Evolutionary conservation across 306 rosid genomes (phyloP).

Genomic region (Carpinus fangiana): DNA sequence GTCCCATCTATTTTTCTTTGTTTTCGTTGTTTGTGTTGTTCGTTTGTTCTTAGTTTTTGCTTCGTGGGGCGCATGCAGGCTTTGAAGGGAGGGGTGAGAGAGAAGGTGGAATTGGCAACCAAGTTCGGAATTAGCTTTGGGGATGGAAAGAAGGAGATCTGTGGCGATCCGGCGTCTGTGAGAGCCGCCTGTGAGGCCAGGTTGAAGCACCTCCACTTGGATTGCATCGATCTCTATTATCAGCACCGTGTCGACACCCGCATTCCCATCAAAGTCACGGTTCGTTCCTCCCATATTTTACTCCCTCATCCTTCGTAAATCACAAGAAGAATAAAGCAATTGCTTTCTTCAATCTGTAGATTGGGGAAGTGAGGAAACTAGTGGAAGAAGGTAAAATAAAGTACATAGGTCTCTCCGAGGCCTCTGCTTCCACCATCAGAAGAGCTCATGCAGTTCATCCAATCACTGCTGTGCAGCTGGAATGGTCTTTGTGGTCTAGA

Average conservation of each 20-base stretch:
- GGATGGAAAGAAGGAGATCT: slow-evolving; percentile 30
- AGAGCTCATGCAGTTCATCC: slow-evolving; percentile 82
- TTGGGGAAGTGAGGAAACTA: slow-evolving; percentile 63
- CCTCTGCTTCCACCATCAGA: slow-evolving; percentile 68
- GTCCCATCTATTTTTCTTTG: neutral
- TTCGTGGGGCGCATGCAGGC: slow-evolving; percentile 26
- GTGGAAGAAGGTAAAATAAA: slow-evolving; percentile 66
- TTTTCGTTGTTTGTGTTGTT: neutral
- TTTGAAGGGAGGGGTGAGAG: slow-evolving; percentile 40
- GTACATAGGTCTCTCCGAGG: slow-evolving; percentile 67
- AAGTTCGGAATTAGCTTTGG: slow-evolving; percentile 38
- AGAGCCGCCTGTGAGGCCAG: slow-evolving; percentile 71
- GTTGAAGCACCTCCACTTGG: slow-evolving; percentile 55
- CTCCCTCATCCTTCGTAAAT: no score
- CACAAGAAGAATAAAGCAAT: no score
- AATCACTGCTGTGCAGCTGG: slow-evolving; percentile 59
- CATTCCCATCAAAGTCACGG: slow-evolving; percentile 79
- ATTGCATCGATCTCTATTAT: slow-evolving; percentile 73
- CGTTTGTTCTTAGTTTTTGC: neutral
- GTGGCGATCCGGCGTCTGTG: slow-evolving; percentile 61
- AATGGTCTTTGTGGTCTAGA: slow-evolving; percentile 64
- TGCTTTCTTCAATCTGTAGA: slow-evolving; percentile 26
- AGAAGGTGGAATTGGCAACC: slow-evolving; percentile 59
- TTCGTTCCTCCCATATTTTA: slow-evolving; percentile 3
- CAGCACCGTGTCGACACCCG: slow-evolving; percentile 65